Evolutionary conservation across 2,329 filamentous ascomycete genomes (phyloP).

Genomic region (Fusarium sp.): DNA sequence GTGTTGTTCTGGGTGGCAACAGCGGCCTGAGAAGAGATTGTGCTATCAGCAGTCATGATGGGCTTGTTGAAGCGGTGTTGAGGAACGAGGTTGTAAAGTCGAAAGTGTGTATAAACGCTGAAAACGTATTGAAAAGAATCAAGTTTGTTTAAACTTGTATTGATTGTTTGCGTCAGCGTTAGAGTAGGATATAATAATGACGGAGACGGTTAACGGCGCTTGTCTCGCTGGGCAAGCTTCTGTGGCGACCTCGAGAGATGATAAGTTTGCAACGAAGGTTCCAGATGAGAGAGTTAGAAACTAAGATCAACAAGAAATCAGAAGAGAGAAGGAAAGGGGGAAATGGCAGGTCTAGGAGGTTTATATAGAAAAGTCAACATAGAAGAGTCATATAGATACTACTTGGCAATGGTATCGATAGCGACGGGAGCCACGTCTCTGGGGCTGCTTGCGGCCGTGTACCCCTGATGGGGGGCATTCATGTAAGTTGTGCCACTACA

Average conservation of each 20-base stretch:
- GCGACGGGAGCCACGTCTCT: conserved; percentile 28
- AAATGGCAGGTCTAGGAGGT: conserved; percentile 1
- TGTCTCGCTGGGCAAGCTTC: conserved; percentile 22
- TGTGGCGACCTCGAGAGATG: conserved; percentile 20
- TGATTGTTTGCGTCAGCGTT: conserved; percentile 5
- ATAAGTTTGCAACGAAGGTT: conserved; percentile 12
- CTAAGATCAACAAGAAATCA: conserved; percentile 6
- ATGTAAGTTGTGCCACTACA: conserved; percentile 40
- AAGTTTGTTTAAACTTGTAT: neutral
- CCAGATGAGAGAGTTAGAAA: conserved; percentile 19
- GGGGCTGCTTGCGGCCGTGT: conserved; percentile 24
- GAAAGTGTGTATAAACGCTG: neutral
- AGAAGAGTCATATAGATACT: conserved; percentile 9
- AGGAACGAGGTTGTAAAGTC: neutral
- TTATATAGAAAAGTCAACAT: conserved; percentile 31
- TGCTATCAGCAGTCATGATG: conserved; percentile 48
- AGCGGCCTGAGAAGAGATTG: conserved; percentile 18
- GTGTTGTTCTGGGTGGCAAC: conserved; percentile 41
- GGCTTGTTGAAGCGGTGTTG: conserved; percentile 4
- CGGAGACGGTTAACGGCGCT: conserved; percentile 13
- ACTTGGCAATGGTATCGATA: conserved; percentile 2
- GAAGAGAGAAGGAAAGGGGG: neutral
- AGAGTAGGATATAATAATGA: conserved; percentile 11
- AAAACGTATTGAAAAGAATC: neutral
- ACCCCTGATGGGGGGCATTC: conserved; percentile 4